Base-by-base conservation (phyloP, 2,329 filamentous ascomycete species). In the Epichloe sibirici region DNA sequence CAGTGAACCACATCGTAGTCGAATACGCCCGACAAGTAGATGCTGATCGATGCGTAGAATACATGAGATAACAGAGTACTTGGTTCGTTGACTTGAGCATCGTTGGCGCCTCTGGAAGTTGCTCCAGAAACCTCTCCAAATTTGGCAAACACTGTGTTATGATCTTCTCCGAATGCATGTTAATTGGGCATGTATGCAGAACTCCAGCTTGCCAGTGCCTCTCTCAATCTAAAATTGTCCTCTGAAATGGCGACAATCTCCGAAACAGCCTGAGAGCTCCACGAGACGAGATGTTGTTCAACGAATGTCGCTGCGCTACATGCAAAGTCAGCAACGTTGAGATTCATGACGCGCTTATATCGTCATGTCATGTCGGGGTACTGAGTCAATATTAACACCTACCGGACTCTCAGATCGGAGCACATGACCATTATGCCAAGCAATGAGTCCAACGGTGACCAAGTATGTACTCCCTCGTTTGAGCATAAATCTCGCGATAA, bases 11-110 rank as follows among this genome's bases (percentile, higher is more conserved):
- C 59, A 9, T 68, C 65, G 13, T 69, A 69, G 53, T 69, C 67
- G 35, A 66, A 69, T 2, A 65, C 59, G 0, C 67, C 67, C 0
- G 68, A 70, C 4, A 70, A 60, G 37, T 69, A 69, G 5, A 69
- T 66, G 45, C 66, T 68, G 2, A 62, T 66, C 5, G 68, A 64
- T 0, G 67, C 58, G 25, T 59, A 61, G 51, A 64, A 68, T 3
- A 62, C 25, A 0, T 31, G 52, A 0, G 61, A 56, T 3, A 70
- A 48, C 0, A 59, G 37, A 7, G 51, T 49, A 38, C 65, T 62
- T 2, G 50, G 48, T 3, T 57, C 49, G 17, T 25, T 8, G 23
- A 6, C 44, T 2, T 6, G n/a, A 2, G 12, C 17, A 39, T 34
- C 15, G 13, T 5, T 8, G 5, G 9, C 5, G 4, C 37, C 11